Conservation (phyloP, 2,329 filamentous ascomycete genomes). For the Botryotinia globosa region DNA sequence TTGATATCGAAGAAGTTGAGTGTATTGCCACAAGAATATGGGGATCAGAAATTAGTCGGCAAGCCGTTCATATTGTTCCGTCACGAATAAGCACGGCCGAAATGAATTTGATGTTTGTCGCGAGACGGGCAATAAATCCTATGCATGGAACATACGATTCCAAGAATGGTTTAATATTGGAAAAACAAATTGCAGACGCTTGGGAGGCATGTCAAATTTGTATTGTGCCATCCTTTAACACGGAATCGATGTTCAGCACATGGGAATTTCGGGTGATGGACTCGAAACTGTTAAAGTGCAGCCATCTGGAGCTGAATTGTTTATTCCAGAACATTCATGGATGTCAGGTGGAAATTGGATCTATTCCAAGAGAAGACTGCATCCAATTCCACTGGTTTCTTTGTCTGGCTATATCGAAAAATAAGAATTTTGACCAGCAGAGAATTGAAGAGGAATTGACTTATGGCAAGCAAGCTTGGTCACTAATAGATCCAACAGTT, state of each 20-base stretch:
- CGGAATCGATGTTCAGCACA: rapidly evolving
- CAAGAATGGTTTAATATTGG: background rate
- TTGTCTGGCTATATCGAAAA: background rate
- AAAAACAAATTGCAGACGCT: background rate
- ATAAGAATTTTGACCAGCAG: background rate
- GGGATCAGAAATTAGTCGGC: background rate
- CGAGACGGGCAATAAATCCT: background rate
- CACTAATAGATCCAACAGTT: rapidly evolving
- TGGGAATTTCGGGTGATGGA: background rate
- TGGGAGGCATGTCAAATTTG: background rate
- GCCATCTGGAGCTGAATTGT: background rate
- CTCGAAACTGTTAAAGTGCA: background rate
- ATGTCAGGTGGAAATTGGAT: background rate
- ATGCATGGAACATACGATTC: background rate
- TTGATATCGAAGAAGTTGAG: background rate
- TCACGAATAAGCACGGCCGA: background rate
- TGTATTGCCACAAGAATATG: background rate
- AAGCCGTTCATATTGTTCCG: background rate
- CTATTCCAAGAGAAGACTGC: background rate
- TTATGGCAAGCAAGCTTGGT: background rate
- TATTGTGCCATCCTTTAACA: background rate
- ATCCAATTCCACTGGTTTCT: background rate
- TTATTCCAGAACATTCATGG: background rate
- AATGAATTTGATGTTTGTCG: background rate
- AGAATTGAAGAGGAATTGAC: background rate